Evolutionary conservation across 164 flowering plant species (phyloP).

Genomic region (Vitis rotundifolia): DNA sequence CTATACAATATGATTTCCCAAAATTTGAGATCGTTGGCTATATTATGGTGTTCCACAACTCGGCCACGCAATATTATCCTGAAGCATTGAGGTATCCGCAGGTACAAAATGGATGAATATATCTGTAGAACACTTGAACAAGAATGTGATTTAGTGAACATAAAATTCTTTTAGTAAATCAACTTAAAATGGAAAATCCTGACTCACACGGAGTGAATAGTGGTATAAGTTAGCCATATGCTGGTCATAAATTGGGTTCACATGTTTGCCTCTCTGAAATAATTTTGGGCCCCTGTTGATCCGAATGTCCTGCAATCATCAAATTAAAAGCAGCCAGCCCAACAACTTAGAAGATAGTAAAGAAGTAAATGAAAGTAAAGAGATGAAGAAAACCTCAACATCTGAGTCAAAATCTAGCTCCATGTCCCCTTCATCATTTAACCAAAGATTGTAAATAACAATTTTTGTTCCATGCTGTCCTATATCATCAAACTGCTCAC

Average conservation of each 20-base stretch:
- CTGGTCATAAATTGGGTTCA: constrained; percentile 42
- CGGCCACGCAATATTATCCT: constrained; percentile 69
- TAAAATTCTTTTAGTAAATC: background rate
- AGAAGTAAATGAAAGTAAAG: too few relatives aligned
- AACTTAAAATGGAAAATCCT: background rate
- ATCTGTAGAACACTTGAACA: constrained; percentile 40
- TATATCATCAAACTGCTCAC: constrained; percentile 79
- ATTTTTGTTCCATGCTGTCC: constrained; percentile 90
- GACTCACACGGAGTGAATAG: constrained; percentile 84
- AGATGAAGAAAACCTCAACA: constrained; percentile 45
- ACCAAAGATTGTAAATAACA: constrained; percentile 82
- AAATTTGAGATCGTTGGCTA: constrained; percentile 76
- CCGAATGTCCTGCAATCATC: constrained; percentile 67
- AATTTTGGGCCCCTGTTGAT: constrained; percentile 39
- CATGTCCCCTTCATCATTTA: constrained; percentile 56
- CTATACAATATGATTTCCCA: constrained; percentile 69
- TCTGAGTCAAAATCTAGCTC: constrained; percentile 92
- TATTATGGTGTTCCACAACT: constrained; percentile 67
- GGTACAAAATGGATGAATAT: constrained; percentile 80
- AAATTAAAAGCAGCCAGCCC: background rate
- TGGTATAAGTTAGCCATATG: constrained; percentile 69
- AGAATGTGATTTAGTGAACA: background rate
- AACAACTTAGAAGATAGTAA: background rate
- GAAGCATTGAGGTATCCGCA: constrained; percentile 67
- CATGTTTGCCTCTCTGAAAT: constrained; percentile 14